Conservation (phyloP, 2,329 filamentous ascomycete genomes). For the Penicillium frequentans region DNA sequence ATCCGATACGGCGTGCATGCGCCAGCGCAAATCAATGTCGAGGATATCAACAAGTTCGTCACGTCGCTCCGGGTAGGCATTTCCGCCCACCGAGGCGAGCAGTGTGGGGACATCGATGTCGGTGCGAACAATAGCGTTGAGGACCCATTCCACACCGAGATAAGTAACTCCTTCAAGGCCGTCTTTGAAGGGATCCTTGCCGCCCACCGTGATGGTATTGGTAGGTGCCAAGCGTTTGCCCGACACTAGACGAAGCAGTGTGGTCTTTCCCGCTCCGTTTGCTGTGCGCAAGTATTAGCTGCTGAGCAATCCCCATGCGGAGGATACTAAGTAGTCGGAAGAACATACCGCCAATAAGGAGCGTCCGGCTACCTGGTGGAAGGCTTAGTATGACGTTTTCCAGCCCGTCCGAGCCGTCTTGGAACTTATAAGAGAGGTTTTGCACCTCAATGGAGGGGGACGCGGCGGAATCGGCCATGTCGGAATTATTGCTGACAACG, state of each 20-base stretch:
- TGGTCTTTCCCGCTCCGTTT: constrained; percentile 97
- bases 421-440: constrained; percentile 83
- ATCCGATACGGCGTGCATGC: constrained; percentile 93
- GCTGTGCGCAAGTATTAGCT: constrained; percentile 46
- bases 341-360: constrained; percentile 76
- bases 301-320: not conserved
- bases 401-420: constrained; percentile 78
- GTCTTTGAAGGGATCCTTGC: constrained; percentile 88
- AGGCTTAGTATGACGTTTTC: constrained; percentile 71
- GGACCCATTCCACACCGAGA: constrained; percentile 94
- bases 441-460: constrained; percentile 69
- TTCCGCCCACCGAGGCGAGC: constrained; percentile 79
- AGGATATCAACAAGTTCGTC: constrained; percentile 86
- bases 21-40: constrained; percentile 89
- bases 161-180: constrained; percentile 93
- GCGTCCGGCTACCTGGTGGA: constrained; percentile 79
- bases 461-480: constrained; percentile 20
- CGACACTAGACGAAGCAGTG: constrained; percentile 86
- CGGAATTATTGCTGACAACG: not conserved
- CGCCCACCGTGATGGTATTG: constrained; percentile 72
- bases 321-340: not conserved
- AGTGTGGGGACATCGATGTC: constrained; percentile 91
- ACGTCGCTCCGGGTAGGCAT: constrained; percentile 75
- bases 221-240: constrained; percentile 89
- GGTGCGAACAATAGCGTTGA: constrained; percentile 92